These are phyloP conservation scores for Naganishia albida DNA, from an alignment of 1,284 basidiomycete species.

Conservation along the genomic window DNA sequence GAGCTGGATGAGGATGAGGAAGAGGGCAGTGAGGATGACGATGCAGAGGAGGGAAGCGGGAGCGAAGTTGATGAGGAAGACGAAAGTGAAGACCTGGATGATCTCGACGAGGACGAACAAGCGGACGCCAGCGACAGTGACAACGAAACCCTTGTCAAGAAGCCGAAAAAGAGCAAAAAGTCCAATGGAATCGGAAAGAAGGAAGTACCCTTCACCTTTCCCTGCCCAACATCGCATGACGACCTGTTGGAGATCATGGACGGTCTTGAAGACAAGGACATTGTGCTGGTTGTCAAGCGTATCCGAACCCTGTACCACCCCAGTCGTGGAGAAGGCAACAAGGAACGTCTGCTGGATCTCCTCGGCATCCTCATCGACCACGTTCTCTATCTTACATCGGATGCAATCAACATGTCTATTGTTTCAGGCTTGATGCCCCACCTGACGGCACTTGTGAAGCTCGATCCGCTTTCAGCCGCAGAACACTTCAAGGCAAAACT, in stretches of 20 bases:
- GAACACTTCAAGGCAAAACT: constrained; percentile 81
- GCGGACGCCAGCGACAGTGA: constrained; percentile 5
- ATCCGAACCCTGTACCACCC: constrained; percentile 90
- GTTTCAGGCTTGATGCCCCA: constrained; percentile 77
- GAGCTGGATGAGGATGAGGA: constrained; percentile 34
- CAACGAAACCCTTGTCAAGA: constrained; percentile 37
- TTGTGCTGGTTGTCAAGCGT: constrained; percentile 83
- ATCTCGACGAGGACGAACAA: constrained; percentile 17
- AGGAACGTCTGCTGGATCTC: constrained; percentile 81
- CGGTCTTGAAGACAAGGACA: constrained; percentile 66
- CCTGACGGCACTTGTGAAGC: constrained; percentile 72
- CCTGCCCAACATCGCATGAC: constrained; percentile 81
- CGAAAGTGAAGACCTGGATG: constrained; percentile 41
- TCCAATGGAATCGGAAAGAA: constrained; percentile 58
- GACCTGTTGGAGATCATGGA: constrained; percentile 83
- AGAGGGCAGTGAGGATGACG: constrained; percentile 30
- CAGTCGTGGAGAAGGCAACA: constrained; percentile 86
- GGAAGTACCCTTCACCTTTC: constrained; percentile 88
- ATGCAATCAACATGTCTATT: constrained; percentile 50
- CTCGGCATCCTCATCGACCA: constrained; percentile 88
- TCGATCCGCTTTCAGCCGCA: constrained; percentile 79
- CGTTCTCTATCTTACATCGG: constrained; percentile 72
- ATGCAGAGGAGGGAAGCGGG: constrained; percentile 37
- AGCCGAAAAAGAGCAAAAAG: constrained; percentile 46
- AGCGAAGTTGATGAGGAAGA: constrained; percentile 39